Conservation (phyloP, 2,329 filamentous ascomycete species). For the Microsporum canis region DNA sequence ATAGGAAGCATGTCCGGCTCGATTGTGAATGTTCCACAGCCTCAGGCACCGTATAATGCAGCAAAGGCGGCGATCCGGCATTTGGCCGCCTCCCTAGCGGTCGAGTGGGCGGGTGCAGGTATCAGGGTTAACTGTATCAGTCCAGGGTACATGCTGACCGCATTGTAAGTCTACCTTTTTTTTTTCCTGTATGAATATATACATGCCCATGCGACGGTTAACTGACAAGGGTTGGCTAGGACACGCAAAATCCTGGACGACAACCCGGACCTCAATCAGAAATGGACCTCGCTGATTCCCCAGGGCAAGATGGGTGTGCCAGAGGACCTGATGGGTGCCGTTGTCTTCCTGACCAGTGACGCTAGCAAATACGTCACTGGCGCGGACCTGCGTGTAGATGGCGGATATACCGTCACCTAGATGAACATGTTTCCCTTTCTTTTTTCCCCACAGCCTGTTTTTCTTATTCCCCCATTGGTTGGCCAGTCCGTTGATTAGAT, state of each 20-base stretch:
- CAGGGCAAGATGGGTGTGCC: conserved; percentile 88
- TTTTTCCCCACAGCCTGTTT: neutral
- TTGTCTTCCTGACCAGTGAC: conserved; percentile 74
- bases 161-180: conserved; percentile 52
- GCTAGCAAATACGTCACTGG: conserved; percentile 63
- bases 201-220: no score
- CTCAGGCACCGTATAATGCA: conserved; percentile 84
- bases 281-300: conserved; percentile 88
- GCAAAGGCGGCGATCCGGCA: conserved; percentile 88
- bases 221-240: conserved; percentile 34
- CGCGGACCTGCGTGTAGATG: conserved; percentile 70
- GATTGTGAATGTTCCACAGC: conserved; percentile 92
- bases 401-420: conserved; percentile 76
- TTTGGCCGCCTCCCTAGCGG: conserved; percentile 72
- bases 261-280: conserved; percentile 75
- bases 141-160: conserved; percentile 92
- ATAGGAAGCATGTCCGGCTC: conserved; percentile 90
- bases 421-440: neutral
- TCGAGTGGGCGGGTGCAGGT: conserved; percentile 80
- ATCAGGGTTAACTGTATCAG: conserved; percentile 94
- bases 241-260: conserved; percentile 91
- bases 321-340: conserved; percentile 85
- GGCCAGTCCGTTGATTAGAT: conserved; percentile 1
- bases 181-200: neutral
- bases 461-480: neutral